Conservation (phyloP, 2,329 filamentous ascomycete species). For the Emergomyces pasteurianus region DNA sequence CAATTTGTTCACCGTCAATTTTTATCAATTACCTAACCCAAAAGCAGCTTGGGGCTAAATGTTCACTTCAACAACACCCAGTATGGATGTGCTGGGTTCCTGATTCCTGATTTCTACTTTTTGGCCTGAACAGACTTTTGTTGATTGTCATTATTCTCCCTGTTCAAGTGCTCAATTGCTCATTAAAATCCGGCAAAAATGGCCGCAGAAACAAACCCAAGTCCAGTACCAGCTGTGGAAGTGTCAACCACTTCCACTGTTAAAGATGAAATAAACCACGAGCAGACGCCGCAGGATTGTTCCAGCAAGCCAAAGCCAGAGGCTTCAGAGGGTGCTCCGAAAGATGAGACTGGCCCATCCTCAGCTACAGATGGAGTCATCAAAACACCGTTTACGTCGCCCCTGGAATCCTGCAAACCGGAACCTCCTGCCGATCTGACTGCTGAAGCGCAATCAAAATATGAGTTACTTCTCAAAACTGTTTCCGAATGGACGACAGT, state of each 20-base stretch:
- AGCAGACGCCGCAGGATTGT: neutral
- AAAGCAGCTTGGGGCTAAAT: neutral
- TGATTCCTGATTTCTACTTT: neutral
- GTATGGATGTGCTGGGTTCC: neutral
- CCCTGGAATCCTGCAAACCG: conserved; percentile 47
- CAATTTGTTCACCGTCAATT: neutral
- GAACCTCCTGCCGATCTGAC: conserved; percentile 50
- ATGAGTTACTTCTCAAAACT: conserved; percentile 59
- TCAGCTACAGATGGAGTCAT: conserved; percentile 30
- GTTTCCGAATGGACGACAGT: conserved; percentile 62
- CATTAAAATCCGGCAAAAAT: neutral
- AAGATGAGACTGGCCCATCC: conserved; percentile 22
- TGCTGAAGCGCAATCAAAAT: conserved; percentile 68
- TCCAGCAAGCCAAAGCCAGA: neutral
- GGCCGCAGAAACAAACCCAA: neutral
- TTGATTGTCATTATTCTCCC: neutral
- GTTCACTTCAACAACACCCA: neutral
- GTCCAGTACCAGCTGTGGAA: conserved; percentile 7
- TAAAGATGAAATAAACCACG: neutral
- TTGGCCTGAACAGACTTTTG: neutral
- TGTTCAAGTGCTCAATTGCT: neutral
- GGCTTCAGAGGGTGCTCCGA: conserved; percentile 8
- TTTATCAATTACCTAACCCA: neutral
- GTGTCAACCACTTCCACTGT: neutral
- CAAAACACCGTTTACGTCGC: conserved; percentile 48